Evolutionary conservation across 164 flowering plant genomes (phyloP).

Genomic region (Umbilicus rupestris): DNA sequence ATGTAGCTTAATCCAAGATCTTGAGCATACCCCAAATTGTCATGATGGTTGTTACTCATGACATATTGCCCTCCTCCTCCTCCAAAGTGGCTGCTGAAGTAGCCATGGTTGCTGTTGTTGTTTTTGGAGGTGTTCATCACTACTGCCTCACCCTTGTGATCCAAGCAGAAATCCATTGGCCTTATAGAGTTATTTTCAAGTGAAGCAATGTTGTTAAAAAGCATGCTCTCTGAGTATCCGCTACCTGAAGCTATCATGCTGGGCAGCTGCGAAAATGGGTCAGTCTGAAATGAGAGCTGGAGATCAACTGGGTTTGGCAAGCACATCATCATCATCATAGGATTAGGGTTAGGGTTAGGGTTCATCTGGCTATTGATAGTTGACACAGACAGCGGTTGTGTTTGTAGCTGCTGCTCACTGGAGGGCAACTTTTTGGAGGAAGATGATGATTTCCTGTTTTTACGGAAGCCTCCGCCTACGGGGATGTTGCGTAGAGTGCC

Average conservation of each 20-base stretch:
- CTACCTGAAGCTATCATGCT: not conserved
- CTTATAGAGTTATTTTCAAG: not conserved
- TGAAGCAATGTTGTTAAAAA: not conserved
- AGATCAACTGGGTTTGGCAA: not conserved
- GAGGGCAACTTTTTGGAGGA: conserved; percentile 1
- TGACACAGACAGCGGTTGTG: not conserved
- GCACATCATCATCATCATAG: not conserved
- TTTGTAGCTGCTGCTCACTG: not conserved
- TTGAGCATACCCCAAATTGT: not conserved
- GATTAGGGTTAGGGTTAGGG: not conserved
- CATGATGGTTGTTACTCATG: not conserved
- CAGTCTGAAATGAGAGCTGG: conserved; percentile 4
- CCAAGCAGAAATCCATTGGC: conserved; percentile 3
- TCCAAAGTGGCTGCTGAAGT: not conserved
- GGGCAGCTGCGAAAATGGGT: not conserved
- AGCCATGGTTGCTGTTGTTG: not conserved
- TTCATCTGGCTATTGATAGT: not conserved
- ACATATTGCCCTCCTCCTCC: not conserved
- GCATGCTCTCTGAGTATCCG: not conserved
- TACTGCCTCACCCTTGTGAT: not conserved
- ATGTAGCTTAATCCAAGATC: not conserved
- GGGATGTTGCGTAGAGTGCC: conserved; percentile 11
- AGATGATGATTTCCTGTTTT: not conserved
- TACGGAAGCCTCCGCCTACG: conserved; percentile 5
- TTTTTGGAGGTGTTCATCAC: not conserved